phyloP scores from a whole-genome alignment of 2,329 filamentous ascomycete genomes.

The Delphinella strobiligena region DNA sequence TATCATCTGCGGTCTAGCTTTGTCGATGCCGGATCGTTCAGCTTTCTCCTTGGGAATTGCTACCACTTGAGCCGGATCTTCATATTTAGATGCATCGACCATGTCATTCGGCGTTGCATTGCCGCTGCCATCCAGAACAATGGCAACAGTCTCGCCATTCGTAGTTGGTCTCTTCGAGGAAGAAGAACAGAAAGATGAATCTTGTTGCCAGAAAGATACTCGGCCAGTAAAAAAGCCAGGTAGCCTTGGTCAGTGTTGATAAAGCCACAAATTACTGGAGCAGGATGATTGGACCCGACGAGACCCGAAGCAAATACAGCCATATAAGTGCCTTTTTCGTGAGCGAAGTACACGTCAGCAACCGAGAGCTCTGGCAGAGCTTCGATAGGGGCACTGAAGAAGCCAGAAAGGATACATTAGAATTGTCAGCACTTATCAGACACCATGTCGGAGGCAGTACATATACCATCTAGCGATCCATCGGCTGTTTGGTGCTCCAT shows the following conservation, averaged over 20 bases:
- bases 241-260: constrained; percentile 25
- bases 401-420: too few relatives aligned
- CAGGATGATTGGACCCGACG: constrained; percentile 23
- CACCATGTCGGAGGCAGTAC: too few relatives aligned
- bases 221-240: constrained; percentile 24
- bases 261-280: constrained; percentile 28
- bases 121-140: too few relatives aligned
- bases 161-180: constrained; percentile 25
- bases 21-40: too few relatives aligned
- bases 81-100: too few relatives aligned
- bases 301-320: constrained; percentile 14
- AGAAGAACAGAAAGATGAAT: constrained; percentile 20
- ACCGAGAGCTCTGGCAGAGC: constrained; percentile 10
- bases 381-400: constrained; percentile 10
- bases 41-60: too few relatives aligned
- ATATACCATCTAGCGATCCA: too few relatives aligned
- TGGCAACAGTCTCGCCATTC: constrained; percentile 2
- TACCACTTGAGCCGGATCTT: too few relatives aligned
- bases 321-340: constrained; percentile 8
- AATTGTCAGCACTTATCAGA: too few relatives aligned
- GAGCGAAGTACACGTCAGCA: constrained; percentile 9
- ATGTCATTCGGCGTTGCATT: too few relatives aligned
- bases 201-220: constrained; percentile 20
- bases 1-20: too few relatives aligned
- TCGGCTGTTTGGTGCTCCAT: too few relatives aligned